Percentiles rank a stretch among this genome's conserved stretches.
Evolutionary conservation across 306 rosid species (phyloP).

Genomic region (Lathyrus oleraceus): DNA sequence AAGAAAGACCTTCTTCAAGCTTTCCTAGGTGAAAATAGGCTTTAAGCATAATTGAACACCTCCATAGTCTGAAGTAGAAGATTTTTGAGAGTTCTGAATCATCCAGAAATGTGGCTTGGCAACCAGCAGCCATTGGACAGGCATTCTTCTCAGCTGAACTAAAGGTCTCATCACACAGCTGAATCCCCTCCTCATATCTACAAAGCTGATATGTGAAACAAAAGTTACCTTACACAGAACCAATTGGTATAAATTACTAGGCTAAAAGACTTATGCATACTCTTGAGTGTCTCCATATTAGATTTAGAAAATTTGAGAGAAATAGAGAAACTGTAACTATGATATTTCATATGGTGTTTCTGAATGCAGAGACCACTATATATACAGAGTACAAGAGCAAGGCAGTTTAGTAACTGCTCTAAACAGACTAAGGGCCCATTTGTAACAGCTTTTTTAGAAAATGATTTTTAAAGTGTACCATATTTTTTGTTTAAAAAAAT

Average conservation of each 20-base stretch:
- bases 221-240: constrained; percentile 40
- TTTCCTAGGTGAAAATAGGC: constrained; percentile 76
- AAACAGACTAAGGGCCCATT: not conserved
- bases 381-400: not conserved
- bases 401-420: not conserved
- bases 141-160: constrained; percentile 83
- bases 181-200: constrained; percentile 83
- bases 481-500: too few relatives aligned
- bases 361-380: not conserved
- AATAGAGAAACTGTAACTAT: not conserved
- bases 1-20: constrained; percentile 86
- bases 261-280: constrained; percentile 23
- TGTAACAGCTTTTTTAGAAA: too few relatives aligned
- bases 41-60: constrained; percentile 70
- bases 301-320: not conserved
- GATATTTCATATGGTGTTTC: not conserved
- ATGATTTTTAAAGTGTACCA: too few relatives aligned
- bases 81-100: constrained; percentile 49
- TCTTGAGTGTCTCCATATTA: not conserved
- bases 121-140: constrained; percentile 38
- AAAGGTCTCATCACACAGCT: constrained; percentile 71
- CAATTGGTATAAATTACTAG: constrained; percentile 23
- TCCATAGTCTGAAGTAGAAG: constrained; percentile 76
- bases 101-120: constrained; percentile 45
- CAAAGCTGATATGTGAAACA: constrained; percentile 59